Evolutionary conservation across 768 basidiomycete genomes (phyloP).

Genomic region (Hypholoma sublateritium): DNA sequence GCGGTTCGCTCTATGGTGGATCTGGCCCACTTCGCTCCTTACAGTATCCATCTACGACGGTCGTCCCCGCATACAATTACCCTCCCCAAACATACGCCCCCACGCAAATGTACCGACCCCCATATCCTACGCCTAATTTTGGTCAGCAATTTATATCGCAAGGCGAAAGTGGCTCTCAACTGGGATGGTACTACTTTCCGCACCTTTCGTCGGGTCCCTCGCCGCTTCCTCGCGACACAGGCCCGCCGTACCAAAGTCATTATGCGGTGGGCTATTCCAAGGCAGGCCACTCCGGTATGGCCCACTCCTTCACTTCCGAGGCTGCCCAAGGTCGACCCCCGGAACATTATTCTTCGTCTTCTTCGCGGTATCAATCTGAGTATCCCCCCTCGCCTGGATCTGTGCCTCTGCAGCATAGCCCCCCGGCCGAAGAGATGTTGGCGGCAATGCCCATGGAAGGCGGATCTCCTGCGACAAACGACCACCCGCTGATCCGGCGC

Average conservation of each 20-base stretch:
- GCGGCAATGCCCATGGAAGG: slow-evolving; percentile 7
- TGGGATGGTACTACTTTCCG: slow-evolving; percentile 54
- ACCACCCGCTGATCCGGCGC: slow-evolving; percentile 41
- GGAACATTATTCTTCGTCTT: too few species aligned
- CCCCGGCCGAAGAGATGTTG: background rate
- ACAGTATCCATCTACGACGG: slow-evolving; percentile 31
- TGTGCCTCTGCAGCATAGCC: too few species aligned
- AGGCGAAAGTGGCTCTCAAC: slow-evolving; percentile 37
- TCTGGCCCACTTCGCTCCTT: slow-evolving; percentile 31
- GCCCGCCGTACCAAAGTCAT: slow-evolving; percentile 29
- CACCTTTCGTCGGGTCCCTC: slow-evolving; percentile 13
- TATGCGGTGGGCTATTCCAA: slow-evolving; percentile 31
- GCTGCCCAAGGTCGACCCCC: background rate
- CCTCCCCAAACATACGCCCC: slow-evolving; percentile 33
- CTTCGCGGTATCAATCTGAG: too few species aligned
- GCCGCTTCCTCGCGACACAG: slow-evolving; percentile 26
- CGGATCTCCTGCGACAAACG: slow-evolving; percentile 9
- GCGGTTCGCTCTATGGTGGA: slow-evolving; percentile 24
- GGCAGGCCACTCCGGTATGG: slow-evolving; percentile 20
- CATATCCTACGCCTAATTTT: slow-evolving; percentile 34
- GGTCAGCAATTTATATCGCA: slow-evolving; percentile 30
- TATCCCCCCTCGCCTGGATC: too few species aligned
- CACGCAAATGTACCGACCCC: slow-evolving; percentile 32
- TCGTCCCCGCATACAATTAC: slow-evolving; percentile 35
- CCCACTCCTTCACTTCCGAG: slow-evolving; percentile 18